Evolutionary conservation across 495 filamentous ascomycete species (phyloP).

Genomic region (Aspergillus conjunctus): DNA sequence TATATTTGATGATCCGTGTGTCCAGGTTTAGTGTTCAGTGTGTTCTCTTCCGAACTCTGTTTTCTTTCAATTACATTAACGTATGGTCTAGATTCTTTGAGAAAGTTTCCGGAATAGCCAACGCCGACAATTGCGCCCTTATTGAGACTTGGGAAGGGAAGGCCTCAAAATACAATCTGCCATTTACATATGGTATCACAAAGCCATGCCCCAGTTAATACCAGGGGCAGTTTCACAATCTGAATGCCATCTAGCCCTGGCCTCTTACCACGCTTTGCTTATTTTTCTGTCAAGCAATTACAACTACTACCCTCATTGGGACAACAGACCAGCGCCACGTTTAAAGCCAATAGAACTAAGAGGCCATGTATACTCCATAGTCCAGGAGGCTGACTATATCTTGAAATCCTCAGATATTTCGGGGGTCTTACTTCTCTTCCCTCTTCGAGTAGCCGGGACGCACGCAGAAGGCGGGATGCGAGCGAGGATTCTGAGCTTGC

Average conservation of each 20-base stretch:
- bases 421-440: constrained; percentile 6
- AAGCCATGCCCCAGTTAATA: neutral
- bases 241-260: neutral
- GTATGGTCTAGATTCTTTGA: neutral
- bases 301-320: constrained; percentile 1
- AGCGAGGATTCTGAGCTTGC: constrained; percentile 5
- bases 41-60: neutral
- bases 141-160: neutral
- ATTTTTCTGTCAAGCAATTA: constrained; percentile 7
- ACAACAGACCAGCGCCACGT: constrained; percentile 2
- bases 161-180: constrained; percentile 1
- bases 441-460: constrained; percentile 1
- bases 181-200: constrained; percentile 1
- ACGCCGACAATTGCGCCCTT: neutral
- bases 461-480: neutral
- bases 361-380: neutral
- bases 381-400: constrained; percentile 1
- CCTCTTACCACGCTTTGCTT: constrained; percentile 1
- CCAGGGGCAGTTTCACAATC: neutral
- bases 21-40: constrained; percentile 4
- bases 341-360: neutral
- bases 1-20: constrained; percentile 1
- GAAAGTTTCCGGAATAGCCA: neutral
- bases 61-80: neutral
- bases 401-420: constrained; percentile 6